Conservation (phyloP, 768 basidiomycete species). For the Lepiota venenata region DNA sequence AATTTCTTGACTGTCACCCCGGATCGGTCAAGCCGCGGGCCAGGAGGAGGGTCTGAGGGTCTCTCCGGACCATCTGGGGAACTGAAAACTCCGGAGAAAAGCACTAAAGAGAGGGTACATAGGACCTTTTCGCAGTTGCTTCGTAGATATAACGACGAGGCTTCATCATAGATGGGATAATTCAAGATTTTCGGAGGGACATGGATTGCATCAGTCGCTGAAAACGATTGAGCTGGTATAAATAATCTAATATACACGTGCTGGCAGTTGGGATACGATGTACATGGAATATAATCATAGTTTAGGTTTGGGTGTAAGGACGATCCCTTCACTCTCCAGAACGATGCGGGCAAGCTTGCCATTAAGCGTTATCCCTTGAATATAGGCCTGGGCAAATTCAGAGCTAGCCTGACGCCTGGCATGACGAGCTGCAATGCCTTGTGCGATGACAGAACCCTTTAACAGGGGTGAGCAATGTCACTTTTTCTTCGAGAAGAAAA, state of each 20-base stretch:
- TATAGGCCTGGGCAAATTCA: constrained; percentile 56
- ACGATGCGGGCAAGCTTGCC: constrained; percentile 61
- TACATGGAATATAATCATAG: constrained; percentile 18
- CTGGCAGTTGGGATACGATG: neutral
- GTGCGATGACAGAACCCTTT: constrained; percentile 72
- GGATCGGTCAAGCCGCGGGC: constrained; percentile 33
- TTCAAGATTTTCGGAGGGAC: too few relatives aligned
- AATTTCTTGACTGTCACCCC: constrained; percentile 59
- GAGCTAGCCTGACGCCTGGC: constrained; percentile 89
- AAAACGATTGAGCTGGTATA: too few relatives aligned
- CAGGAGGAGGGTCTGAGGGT: too few relatives aligned
- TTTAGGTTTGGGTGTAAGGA: constrained; percentile 26
- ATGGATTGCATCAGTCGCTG: too few relatives aligned
- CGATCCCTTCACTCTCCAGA: constrained; percentile 51
- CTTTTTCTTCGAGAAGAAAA: neutral
- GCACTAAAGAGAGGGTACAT: neutral
- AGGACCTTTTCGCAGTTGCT: neutral
- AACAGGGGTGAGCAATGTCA: neutral
- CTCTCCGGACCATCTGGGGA: too few relatives aligned
- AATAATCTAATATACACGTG: neutral
- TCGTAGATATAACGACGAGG: neutral
- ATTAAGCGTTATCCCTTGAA: constrained; percentile 50
- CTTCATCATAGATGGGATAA: too few relatives aligned
- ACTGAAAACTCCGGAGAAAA: too few relatives aligned
- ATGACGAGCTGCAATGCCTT: constrained; percentile 87